Base-by-base conservation (phyloP, 2,329 filamentous ascomycete genomes). In the Xylariaceae sp. region DNA sequence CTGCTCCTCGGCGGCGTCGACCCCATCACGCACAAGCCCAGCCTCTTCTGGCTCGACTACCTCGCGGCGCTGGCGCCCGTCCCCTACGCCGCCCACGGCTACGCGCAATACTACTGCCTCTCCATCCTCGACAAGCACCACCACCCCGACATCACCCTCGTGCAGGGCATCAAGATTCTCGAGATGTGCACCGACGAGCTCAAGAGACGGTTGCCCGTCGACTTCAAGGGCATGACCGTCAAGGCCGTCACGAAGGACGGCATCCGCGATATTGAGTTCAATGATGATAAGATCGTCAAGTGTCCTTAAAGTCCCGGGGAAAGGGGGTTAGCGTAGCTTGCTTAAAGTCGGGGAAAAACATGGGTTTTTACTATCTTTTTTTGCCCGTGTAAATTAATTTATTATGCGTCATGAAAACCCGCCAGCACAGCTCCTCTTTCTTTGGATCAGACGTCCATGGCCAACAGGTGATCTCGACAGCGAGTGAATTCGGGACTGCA, bases 91-190 rank as follows among this genome's bases (percentile, higher is more conserved):
- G 94, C 94, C 62, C 95, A 99, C 71, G 94, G 94, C 68, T 99
- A 99, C 77, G 94, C 94, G 68, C 94, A 99, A 87, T 97, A 97
- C 82, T 99, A 99, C 82, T 99, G 94, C 76, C 83, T 99, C 62
- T 95, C 91, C 5, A 95, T 96, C 68, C 86, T 99, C 55, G 94
- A 99, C 80, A 99, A 99, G 81, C 94, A 99, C 75, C 94, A 99
- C 75, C 90, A 97, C 72, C 93, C 94, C 52, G 88, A 97, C 72
- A 97, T 99, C 75, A 84, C 83, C 62, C 86, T 94, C 57, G 92
- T 89, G 64, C 85, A 96, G 75, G 94, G 94, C 59, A 84, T 96
- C 78, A 94, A 96, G 81, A 86, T 99, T 64, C 80, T 99, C 71
- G 88, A 85, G 70, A 89, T 97, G 87, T 99, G 94, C 79, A 94